Conservation (phyloP, 2,329 filamentous ascomycete species). For the Phyllosticta paracitricarpa region DNA sequence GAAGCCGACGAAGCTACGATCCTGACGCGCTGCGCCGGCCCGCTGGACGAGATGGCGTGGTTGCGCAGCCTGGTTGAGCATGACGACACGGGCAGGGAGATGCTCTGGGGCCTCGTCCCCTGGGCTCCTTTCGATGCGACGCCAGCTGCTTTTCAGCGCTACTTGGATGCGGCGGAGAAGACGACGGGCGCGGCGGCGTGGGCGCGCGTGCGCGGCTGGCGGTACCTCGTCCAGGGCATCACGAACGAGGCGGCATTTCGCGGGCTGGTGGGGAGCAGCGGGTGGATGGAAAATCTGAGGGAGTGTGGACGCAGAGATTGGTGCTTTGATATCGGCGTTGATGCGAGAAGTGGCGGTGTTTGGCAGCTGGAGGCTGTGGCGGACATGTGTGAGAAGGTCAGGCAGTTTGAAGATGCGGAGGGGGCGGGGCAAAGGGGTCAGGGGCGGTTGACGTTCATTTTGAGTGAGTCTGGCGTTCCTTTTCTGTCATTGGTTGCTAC, state of each 20-base stretch:
- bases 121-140: conserved; percentile 78
- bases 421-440: conserved; percentile 42
- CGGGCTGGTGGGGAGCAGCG: conserved; percentile 35
- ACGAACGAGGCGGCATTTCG: conserved; percentile 25
- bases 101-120: conserved; percentile 62
- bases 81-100: conserved; percentile 35
- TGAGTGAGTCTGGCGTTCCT: conserved; percentile 47
- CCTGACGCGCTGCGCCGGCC: conserved; percentile 33
- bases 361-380: conserved; percentile 40
- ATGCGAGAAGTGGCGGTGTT: conserved; percentile 65
- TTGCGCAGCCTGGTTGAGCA: conserved; percentile 5
- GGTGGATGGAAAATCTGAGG: conserved; percentile 52
- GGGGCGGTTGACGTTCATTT: conserved; percentile 54
- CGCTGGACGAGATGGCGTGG: conserved; percentile 51
- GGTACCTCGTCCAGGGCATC: conserved; percentile 64
- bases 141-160: conserved; percentile 48
- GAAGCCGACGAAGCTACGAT: neutral
- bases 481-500: neutral
- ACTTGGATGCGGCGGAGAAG: conserved; percentile 52
- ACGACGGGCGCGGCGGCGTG: conserved; percentile 53
- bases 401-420: conserved; percentile 17
- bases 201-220: conserved; percentile 63
- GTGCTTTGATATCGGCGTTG: conserved; percentile 75
- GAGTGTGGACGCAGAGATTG: conserved; percentile 60
- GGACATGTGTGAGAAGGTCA: conserved; percentile 36